These are phyloP conservation scores for Hyaloscypha hepaticicola DNA, from an alignment of 495 filamentous ascomycete species.

Conservation along the genomic window DNA sequence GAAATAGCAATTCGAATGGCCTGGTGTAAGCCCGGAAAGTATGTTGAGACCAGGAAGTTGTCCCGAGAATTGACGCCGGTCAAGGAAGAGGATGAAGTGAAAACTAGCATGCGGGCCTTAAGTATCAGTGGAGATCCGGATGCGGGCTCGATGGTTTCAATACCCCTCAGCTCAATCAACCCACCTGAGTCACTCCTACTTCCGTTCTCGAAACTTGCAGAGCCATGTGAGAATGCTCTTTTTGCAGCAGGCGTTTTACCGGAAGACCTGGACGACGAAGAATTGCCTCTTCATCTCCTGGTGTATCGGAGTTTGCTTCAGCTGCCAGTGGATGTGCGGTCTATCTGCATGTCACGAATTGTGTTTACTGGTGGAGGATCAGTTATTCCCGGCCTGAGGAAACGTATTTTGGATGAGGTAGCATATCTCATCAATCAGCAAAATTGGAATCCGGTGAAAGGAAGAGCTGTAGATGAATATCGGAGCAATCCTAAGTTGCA, in stretches of 20 bases:
- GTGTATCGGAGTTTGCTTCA: slow-evolving; percentile 73
- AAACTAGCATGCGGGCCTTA: slow-evolving; percentile 31
- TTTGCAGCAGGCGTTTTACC: slow-evolving; percentile 55
- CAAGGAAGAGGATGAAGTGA: slow-evolving; percentile 48
- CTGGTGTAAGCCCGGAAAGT: slow-evolving; percentile 62
- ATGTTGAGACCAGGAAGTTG: slow-evolving; percentile 29
- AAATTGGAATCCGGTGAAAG: slow-evolving; percentile 76
- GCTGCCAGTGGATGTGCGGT: slow-evolving; percentile 77
- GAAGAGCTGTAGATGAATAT: slow-evolving; percentile 58
- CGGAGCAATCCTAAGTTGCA: slow-evolving; percentile 50
- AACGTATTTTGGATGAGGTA: slow-evolving; percentile 77
- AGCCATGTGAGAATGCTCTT: slow-evolving; percentile 73
- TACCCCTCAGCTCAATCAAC: slow-evolving; percentile 49
- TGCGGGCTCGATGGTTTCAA: slow-evolving; percentile 28
- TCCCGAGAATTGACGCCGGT: slow-evolving; percentile 44
- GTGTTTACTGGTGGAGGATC: slow-evolving; percentile 83
- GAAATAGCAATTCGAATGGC: slow-evolving; percentile 69
- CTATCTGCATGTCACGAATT: slow-evolving; percentile 85
- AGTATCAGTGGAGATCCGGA: slow-evolving; percentile 27
- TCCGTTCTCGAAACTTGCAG: slow-evolving; percentile 64
- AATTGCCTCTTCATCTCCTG: slow-evolving; percentile 69
- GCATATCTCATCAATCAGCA: slow-evolving; percentile 55
- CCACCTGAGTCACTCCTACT: slow-evolving; percentile 55
- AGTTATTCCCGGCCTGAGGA: slow-evolving; percentile 75
- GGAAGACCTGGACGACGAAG: slow-evolving; percentile 77